These are phyloP conservation scores for Clitopilus hobsonii DNA, from an alignment of 768 basidiomycete genomes.

Conservation along the genomic window DNA sequence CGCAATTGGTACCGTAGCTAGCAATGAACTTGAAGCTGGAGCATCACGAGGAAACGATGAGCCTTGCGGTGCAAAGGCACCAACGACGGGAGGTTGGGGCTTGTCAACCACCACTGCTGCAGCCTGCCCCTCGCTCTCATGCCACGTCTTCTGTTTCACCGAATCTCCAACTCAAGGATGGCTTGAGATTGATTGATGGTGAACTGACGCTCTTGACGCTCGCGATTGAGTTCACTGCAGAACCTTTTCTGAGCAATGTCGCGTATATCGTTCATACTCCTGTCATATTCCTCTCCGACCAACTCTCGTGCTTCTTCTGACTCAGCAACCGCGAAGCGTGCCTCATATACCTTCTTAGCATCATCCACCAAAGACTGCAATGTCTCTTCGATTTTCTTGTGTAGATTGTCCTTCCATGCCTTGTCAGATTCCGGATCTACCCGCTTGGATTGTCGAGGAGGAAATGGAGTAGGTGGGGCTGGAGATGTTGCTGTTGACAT, in stretches of 20 bases:
- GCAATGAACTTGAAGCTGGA: background rate
- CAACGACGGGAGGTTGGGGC: too few relatives aligned
- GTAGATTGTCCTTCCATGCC: slow-evolving; percentile 45
- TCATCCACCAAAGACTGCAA: slow-evolving; percentile 46
- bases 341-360: slow-evolving; percentile 55
- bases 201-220: slow-evolving; percentile 48
- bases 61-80: slow-evolving; percentile 6
- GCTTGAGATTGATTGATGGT: slow-evolving; percentile 30
- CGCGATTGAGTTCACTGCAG: slow-evolving; percentile 35
- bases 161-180: too few relatives aligned
- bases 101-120: slow-evolving; percentile 44
- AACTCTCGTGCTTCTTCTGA: slow-evolving; percentile 24
- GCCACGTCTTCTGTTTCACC: too few relatives aligned
- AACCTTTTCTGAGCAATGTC: slow-evolving; percentile 42
- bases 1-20: too few relatives aligned
- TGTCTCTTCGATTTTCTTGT: slow-evolving; percentile 44
- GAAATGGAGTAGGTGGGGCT: slow-evolving; percentile 18
- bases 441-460: slow-evolving; percentile 17
- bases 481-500: slow-evolving; percentile 30
- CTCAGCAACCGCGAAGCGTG: slow-evolving; percentile 40
- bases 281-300: slow-evolving; percentile 32
- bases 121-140: slow-evolving; percentile 26
- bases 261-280: slow-evolving; percentile 39
- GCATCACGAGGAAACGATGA: slow-evolving; percentile 4
- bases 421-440: slow-evolving; percentile 48